Evolutionary conservation across 148 eudicot genomes (phyloP), one percentile per base, ranked within the genome.

Genomic region (Pharnaceum exiguum): DNA sequence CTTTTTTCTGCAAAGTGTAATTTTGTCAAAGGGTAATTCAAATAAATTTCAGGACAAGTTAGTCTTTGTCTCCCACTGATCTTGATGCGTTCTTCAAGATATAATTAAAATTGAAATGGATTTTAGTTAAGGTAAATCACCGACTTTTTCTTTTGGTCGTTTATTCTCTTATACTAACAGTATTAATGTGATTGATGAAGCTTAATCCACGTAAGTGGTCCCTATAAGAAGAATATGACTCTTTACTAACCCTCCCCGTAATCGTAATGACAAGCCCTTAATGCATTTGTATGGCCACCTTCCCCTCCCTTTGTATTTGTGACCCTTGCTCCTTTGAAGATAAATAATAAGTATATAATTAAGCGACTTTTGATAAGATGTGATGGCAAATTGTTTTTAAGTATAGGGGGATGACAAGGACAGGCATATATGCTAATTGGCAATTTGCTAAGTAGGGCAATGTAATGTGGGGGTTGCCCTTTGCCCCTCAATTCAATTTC

Each of bases 211-310:
- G n/a, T n/a, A n/a, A 21, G 51, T 48, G 44, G 68, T 44, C 50
- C 54, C 44, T 44, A 8, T 0, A 35, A 53, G 46, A 37, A 69
- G 73, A 69, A 69, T 55, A 69, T 55, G 73, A 62, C 73, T 57
- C 66, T 57, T 39, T 61, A 55, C 62, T 69, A 61, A 48, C 67
- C 62, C 67, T 46, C 33, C 23, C 27, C 28, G 44, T 18, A 19
- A 42, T 3, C 22, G 49, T 53, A 45, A 64, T 64, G 60, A 54
- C 52, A 43, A 53, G 39, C 48, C 68, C 68, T 54, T 22, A 30
- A 21, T 50, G 40, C 11, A 18, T 31, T 53, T 28, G 1, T 17
- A 35, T 51, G 22, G 42, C 45, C 23, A 37, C 19, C 23, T 24
- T n/a, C n/a, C n/a, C n/a, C n/a, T n/a, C n/a, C n/a, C n/a, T n/a